Percentiles rank a stretch among this genome's conserved stretches.
Conservation (phyloP, 2,329 filamentous ascomycete species). For the Ophiognomonia clavigignenti-juglandacearum region DNA sequence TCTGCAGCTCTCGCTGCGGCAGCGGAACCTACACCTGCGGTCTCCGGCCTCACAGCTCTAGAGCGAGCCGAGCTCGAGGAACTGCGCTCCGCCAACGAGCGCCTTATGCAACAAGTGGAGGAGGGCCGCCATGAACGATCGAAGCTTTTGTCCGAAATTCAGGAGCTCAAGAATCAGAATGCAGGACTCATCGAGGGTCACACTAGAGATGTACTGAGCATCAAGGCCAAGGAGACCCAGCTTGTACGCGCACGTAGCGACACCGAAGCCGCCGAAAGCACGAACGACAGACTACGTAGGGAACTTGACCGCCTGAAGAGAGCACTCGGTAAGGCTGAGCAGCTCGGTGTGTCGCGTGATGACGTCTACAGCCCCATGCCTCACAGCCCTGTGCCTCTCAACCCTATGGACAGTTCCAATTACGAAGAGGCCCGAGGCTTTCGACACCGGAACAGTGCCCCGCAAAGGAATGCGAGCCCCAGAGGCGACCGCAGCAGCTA, state of each 20-base stretch:
- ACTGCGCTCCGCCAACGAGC: slow-evolving; percentile 76
- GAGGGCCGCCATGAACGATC: slow-evolving; percentile 78
- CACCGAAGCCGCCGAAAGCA: slow-evolving; percentile 80
- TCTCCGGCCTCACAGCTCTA: slow-evolving; percentile 64
- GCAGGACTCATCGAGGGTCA: slow-evolving; percentile 96
- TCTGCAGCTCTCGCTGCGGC: slow-evolving; percentile 44
- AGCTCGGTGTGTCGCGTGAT: slow-evolving; percentile 28
- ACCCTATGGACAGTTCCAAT: slow-evolving; percentile 44
- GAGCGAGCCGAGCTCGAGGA: slow-evolving; percentile 93
- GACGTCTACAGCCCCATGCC: slow-evolving; percentile 12
- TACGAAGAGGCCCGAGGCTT: slow-evolving; percentile 51
- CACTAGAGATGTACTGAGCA: slow-evolving; percentile 88
- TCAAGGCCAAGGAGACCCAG: slow-evolving; percentile 98
- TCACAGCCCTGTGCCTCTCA: slow-evolving; percentile 25
- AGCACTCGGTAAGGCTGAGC: slow-evolving; percentile 63
- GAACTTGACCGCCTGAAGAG: slow-evolving; percentile 93
- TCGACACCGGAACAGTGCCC: slow-evolving; percentile 7
- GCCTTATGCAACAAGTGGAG: slow-evolving; percentile 68
- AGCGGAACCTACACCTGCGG: slow-evolving; percentile 51
- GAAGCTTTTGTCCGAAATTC: slow-evolving; percentile 78
- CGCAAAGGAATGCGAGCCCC: slow-evolving; percentile 6
- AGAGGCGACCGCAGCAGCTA: slow-evolving; percentile 54
- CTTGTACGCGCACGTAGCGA: slow-evolving; percentile 88
- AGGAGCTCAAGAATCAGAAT: slow-evolving; percentile 95
- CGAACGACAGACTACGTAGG: slow-evolving; percentile 75